phyloP scores from a whole-genome alignment of 192 early-diverging fungal genomes.

The Podila epigama region DNA sequence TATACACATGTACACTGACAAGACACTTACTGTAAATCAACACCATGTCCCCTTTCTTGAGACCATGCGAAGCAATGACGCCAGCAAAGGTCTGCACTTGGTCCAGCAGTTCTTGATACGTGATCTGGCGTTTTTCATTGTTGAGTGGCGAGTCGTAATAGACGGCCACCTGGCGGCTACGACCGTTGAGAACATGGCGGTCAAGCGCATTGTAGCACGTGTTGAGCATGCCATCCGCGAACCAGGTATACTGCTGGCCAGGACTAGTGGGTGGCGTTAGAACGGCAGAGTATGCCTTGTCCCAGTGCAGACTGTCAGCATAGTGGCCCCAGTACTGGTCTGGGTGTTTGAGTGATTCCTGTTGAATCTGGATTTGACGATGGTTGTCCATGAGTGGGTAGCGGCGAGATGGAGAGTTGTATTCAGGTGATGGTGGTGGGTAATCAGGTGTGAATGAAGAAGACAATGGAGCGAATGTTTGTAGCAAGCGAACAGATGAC shows the following conservation, averaged over 20 bases:
- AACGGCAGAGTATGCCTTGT: constrained; percentile 46
- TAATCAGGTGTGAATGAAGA: not conserved
- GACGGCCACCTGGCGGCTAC: constrained; percentile 66
- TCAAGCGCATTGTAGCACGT: constrained; percentile 85
- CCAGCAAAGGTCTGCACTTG: constrained; percentile 73
- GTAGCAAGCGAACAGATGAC: not conserved
- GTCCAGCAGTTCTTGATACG: constrained; percentile 73
- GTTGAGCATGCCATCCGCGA: constrained; percentile 75
- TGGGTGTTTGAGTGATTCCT: constrained; percentile 52
- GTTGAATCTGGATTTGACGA: constrained; percentile 9
- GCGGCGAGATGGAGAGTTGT: not conserved
- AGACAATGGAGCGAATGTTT: constrained; percentile 1
- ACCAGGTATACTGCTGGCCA: constrained; percentile 63
- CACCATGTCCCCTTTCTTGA: constrained; percentile 75
- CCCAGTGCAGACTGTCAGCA: constrained; percentile 58
- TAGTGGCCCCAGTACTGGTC: constrained; percentile 59
- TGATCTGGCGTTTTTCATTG: constrained; percentile 57
- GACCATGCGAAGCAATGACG: constrained; percentile 66
- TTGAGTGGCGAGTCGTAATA: constrained; percentile 81
- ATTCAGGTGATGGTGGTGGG: not conserved
- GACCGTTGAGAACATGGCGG: constrained; percentile 68
- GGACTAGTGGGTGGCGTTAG: constrained; percentile 21
- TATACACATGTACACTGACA: not conserved
- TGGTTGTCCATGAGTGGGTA: constrained; percentile 23
- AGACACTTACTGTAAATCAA: constrained; percentile 75